Base-by-base conservation (phyloP, 148 eudicot species). In the Beta vulgaris region DNA sequence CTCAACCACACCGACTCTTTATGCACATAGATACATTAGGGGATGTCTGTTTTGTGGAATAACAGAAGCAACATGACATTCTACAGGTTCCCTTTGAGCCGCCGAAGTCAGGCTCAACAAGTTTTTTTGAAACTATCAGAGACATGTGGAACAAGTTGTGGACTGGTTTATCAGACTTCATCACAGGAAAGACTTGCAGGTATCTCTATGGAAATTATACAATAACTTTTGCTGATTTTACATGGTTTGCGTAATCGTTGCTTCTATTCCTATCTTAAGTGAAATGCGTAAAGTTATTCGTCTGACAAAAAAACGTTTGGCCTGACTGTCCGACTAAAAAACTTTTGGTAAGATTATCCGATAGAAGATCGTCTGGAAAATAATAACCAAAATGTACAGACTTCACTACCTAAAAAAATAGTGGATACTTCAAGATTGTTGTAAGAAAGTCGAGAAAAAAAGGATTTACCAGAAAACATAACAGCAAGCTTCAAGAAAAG, bases 111-210 rank as follows among this genome's bases (percentile, higher is more conserved):
- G 69, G 79, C 72, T 60, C 73, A 54, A 74, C 84, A 62, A 87
- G 97, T 42, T 88, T 91, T 82, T 85, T 91, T 79, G 96, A 83
- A 51, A 78, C 89, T 19, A 84, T 94, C 64, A 89, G 77, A 83
- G 81, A 78, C n/a, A 46, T 87, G 49, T 91, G 93, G 97, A 86
- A 76, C 76, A 88, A 65, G 64, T 75, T 91, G 19, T 93, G 98
- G 98, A 48, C 74, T 77, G 86, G 84, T 76, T 69, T 91, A 73
- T 77, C 87, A 25, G 96, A 94, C 76, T 91, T 94, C 61, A 54
- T 94, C 57, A 87, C 89, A 3, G 98, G 98, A 39, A 88, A 80
- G 84, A 82, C 82, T 78, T 94, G 98, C 97, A 91, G 98, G 98
- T 94, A 85, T 59, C 53, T 2, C 19, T 23, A 6, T 25, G 23